A percentile compares a stretch with the other conserved stretches of the same genome.
phyloP scores from a whole-genome alignment of 1,284 basidiomycete species.

The Sporisorium exsertum region DNA sequence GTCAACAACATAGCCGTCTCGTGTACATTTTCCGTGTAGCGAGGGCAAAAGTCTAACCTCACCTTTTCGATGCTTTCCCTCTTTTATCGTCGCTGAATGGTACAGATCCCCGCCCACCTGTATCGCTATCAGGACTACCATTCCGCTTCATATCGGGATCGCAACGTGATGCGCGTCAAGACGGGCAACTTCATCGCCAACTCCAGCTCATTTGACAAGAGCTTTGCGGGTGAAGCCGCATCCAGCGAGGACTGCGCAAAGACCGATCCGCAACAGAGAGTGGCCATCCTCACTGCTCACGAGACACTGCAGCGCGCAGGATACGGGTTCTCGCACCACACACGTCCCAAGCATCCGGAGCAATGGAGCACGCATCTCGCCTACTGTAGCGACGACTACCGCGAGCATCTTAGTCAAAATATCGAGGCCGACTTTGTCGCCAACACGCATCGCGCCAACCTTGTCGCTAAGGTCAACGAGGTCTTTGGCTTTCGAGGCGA shows the following conservation, averaged over 20 bases:
- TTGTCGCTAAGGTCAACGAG: constrained; percentile 37
- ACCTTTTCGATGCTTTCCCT: background rate
- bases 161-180: constrained; percentile 53
- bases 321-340: constrained; percentile 33
- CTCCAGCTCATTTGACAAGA: constrained; percentile 40
- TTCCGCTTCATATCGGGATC: constrained; percentile 44
- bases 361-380: constrained; percentile 50
- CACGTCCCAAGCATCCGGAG: constrained; percentile 18
- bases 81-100: background rate
- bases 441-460: constrained; percentile 43
- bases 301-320: constrained; percentile 43
- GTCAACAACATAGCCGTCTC: background rate
- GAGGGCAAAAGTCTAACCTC: background rate
- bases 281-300: constrained; percentile 36
- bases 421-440: constrained; percentile 35
- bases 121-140: constrained; percentile 53
- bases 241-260: constrained; percentile 28
- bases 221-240: constrained; percentile 15
- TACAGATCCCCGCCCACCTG: constrained; percentile 37
- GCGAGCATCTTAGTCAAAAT: constrained; percentile 48
- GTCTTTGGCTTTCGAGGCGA: constrained; percentile 47
- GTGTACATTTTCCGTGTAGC: background rate
- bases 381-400: constrained; percentile 52
- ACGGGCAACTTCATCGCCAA: constrained; percentile 38
- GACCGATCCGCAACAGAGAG: constrained; percentile 52